A percentile compares a stretch with the other conserved stretches of the same genome.
Conservation (phyloP, 116 monocot species). For the Phalaenopsis hybrid region DNA sequence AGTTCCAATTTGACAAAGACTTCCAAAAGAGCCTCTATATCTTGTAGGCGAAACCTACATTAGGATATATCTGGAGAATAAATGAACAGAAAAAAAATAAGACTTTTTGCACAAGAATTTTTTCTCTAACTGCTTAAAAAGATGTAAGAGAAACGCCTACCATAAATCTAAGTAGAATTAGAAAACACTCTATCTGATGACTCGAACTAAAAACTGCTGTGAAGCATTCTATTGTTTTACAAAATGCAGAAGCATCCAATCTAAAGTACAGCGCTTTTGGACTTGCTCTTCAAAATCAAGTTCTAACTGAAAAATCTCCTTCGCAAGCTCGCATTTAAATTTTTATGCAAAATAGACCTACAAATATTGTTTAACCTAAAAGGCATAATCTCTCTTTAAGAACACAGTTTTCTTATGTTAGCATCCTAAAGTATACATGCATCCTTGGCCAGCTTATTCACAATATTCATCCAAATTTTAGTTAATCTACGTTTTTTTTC, state of each 20-base stretch:
- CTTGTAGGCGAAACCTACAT: conserved; percentile 79
- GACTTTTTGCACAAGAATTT: neutral
- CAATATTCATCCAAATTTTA: neutral
- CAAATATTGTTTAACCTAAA: too few relatives aligned
- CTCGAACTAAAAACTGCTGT: neutral
- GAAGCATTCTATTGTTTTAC: neutral
- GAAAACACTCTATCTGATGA: neutral
- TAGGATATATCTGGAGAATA: conserved; percentile 18
- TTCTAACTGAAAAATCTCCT: too few relatives aligned
- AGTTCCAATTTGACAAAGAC: conserved; percentile 79
- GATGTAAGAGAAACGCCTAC: neutral
- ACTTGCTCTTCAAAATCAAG: too few relatives aligned
- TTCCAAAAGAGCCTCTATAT: conserved; percentile 73
- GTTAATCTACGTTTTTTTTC: neutral
- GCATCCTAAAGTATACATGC: neutral
- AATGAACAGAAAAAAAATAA: conserved; percentile 10
- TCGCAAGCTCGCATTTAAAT: too few relatives aligned
- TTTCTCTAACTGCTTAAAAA: neutral
- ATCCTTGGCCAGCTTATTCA: neutral
- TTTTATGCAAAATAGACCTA: too few relatives aligned
- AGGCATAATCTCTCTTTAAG: too few relatives aligned
- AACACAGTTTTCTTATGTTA: too few relatives aligned
- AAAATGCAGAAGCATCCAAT: neutral
- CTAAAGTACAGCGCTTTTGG: neutral
- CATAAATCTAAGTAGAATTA: neutral